Conservation (phyloP, 805 yeast genomes). For the Cephaloascus albidus region DNA sequence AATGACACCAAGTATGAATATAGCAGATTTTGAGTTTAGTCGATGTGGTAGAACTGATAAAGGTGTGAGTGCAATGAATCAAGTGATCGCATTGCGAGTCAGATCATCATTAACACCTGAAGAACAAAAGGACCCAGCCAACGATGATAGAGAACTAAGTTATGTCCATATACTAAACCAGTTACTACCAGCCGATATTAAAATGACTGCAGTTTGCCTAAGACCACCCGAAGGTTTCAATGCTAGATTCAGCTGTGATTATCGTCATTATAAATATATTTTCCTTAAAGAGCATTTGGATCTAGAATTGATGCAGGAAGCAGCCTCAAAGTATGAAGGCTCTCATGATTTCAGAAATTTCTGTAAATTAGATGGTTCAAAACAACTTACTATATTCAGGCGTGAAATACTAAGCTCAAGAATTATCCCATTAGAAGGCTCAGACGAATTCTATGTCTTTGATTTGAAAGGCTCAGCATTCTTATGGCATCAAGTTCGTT, state of each 20-base stretch:
- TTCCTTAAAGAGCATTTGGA: conserved; percentile 55
- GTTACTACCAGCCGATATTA: conserved; percentile 69
- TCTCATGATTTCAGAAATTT: conserved; percentile 88
- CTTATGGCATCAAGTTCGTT: conserved; percentile 95
- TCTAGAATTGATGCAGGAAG: conserved; percentile 57
- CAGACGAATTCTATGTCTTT: conserved; percentile 48
- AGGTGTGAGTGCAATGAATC: conserved; percentile 97
- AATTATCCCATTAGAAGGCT: conserved; percentile 25
- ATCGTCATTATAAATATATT: conserved; percentile 78
- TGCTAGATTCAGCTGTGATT: conserved; percentile 86
- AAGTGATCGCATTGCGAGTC: conserved; percentile 74
- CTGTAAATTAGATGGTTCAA: conserved; percentile 90
- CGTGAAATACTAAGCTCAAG: conserved; percentile 50
- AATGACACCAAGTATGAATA: conserved; percentile 51
- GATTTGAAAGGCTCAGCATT: conserved; percentile 85
- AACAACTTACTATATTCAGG: conserved; percentile 75
- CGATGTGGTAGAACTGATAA: conserved; percentile 93
- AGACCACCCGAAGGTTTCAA: conserved; percentile 80
- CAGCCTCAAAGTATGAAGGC: conserved; percentile 57
- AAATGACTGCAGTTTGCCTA: conserved; percentile 73
- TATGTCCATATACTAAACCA: conserved; percentile 71
- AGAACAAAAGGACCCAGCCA: conserved; percentile 45
- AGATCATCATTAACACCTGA: conserved; percentile 59
- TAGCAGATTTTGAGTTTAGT: conserved; percentile 62
- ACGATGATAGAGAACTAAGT: conserved; percentile 64